phyloP scores from a whole-genome alignment of 78 protist species.

The Anaeramoeba ignava region DNA sequence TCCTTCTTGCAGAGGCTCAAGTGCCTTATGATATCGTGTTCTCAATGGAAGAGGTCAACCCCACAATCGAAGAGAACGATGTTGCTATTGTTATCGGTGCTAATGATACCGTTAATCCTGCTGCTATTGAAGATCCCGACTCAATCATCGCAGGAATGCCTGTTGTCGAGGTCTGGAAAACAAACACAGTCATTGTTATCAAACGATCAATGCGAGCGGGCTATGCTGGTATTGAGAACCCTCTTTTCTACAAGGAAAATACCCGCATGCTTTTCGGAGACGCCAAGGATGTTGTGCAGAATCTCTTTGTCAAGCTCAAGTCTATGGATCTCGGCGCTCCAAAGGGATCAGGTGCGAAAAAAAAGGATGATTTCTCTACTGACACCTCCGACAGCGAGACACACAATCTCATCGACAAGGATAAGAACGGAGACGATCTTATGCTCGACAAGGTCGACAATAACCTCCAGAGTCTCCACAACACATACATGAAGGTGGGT shows the following conservation, averaged over 20 bases:
- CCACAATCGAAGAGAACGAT: slow-evolving; percentile 53
- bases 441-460: neutral
- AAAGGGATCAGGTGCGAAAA: neutral
- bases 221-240: slow-evolving; percentile 88
- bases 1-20: slow-evolving; percentile 86
- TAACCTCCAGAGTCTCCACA: neutral
- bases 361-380: neutral
- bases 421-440: neutral
- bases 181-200: slow-evolving; percentile 66
- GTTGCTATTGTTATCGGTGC: slow-evolving; percentile 81
- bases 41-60: slow-evolving; percentile 95
- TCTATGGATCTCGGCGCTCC: too few species aligned
- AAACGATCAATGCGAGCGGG: slow-evolving; percentile 90
- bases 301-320: slow-evolving; percentile 6
- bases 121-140: slow-evolving; percentile 86
- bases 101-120: slow-evolving; percentile 93
- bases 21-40: slow-evolving; percentile 92
- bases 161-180: slow-evolving; percentile 73
- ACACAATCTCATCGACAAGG: neutral
- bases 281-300: slow-evolving; percentile 64
- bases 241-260: slow-evolving; percentile 82
- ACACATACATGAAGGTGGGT: neutral
- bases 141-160: slow-evolving; percentile 93
- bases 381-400: neutral
- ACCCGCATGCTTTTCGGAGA: slow-evolving; percentile 86